phyloP scores from a whole-genome alignment of 345 rosid genomes.

The Streptanthus diversifolius region DNA sequence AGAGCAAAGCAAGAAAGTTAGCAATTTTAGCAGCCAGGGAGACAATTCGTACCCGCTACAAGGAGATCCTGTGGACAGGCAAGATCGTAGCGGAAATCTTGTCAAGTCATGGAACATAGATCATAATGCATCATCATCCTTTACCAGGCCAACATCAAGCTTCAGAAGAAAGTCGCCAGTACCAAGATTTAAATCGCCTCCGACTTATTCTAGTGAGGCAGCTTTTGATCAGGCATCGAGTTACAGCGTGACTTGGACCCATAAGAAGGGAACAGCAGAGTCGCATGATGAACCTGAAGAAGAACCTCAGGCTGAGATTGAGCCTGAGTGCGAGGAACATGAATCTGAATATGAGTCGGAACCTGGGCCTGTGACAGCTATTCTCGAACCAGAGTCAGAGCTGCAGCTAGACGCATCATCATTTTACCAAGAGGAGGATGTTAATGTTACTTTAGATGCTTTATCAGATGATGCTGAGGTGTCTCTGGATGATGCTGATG shows the following conservation, averaged over 20 bases:
- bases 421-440: constrained; percentile 28
- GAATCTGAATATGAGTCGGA: constrained; percentile 38
- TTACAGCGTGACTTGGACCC: constrained; percentile 38
- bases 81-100: constrained; percentile 36
- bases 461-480: constrained; percentile 40
- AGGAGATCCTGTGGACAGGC: constrained; percentile 25
- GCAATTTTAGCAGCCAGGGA: constrained; percentile 34
- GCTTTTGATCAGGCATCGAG: constrained; percentile 34
- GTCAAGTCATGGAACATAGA: constrained; percentile 29
- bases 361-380: constrained; percentile 23
- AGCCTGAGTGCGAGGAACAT: constrained; percentile 23
- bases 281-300: constrained; percentile 36
- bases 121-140: constrained; percentile 43
- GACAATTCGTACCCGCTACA: constrained; percentile 24
- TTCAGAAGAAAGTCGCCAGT: constrained; percentile 75
- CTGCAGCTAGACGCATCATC: constrained; percentile 26
- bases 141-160: constrained; percentile 69
- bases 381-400: constrained; percentile 33
- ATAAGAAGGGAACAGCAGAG: constrained; percentile 35
- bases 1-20: constrained; percentile 54
- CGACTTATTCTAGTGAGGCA: constrained; percentile 45
- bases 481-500: constrained; percentile 28
- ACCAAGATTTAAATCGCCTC: constrained; percentile 49
- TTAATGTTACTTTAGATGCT: constrained; percentile 25
- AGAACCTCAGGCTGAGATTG: constrained; percentile 34